phyloP scores from a whole-genome alignment of 352 stramenopile species.

The Globisporangium echinulatum region DNA sequence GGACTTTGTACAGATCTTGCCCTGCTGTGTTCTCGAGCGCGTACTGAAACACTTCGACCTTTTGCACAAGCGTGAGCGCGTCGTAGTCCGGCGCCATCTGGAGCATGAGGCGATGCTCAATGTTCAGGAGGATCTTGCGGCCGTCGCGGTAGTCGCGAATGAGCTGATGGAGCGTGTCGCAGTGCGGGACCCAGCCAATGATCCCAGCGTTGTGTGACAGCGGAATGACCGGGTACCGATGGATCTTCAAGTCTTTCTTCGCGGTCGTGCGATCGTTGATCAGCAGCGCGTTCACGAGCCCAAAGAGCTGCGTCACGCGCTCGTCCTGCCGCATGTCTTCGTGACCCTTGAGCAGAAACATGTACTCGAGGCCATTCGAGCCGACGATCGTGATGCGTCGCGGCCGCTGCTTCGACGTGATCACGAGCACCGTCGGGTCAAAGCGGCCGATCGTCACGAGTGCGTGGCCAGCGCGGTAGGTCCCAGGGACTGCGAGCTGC shows the following conservation, averaged over 20 bases:
- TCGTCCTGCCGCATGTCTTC: slow-evolving; percentile 99
- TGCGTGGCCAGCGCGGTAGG: slow-evolving; percentile 59
- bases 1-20: slow-evolving; percentile 97
- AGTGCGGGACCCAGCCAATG: slow-evolving; percentile 97
- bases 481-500: slow-evolving; percentile 95
- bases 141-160: slow-evolving; percentile 93
- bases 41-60: slow-evolving; percentile 97
- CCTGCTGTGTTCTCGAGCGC: slow-evolving; percentile 91
- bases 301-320: slow-evolving; percentile 99
- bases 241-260: slow-evolving; percentile 97
- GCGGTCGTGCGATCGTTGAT: slow-evolving; percentile 94
- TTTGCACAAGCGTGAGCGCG: slow-evolving; percentile 94
- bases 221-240: slow-evolving; percentile 96
- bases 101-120: slow-evolving; percentile 90
- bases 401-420: slow-evolving; percentile 97
- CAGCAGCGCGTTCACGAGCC: slow-evolving; percentile 98
- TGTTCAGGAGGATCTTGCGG: slow-evolving; percentile 90
- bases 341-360: slow-evolving; percentile 99
- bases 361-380: slow-evolving; percentile 97
- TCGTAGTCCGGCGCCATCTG: slow-evolving; percentile 95
- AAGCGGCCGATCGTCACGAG: slow-evolving; percentile 87
- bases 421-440: slow-evolving; percentile 91
- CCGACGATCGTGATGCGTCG: slow-evolving; percentile 93
- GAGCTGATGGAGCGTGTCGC: slow-evolving; percentile 97
- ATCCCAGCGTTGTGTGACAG: slow-evolving; percentile 98